Evolutionary conservation across 441 rosid species (phyloP), one percentile per base, ranked within the genome.

Genomic region (Aquilaria agallochum): DNA sequence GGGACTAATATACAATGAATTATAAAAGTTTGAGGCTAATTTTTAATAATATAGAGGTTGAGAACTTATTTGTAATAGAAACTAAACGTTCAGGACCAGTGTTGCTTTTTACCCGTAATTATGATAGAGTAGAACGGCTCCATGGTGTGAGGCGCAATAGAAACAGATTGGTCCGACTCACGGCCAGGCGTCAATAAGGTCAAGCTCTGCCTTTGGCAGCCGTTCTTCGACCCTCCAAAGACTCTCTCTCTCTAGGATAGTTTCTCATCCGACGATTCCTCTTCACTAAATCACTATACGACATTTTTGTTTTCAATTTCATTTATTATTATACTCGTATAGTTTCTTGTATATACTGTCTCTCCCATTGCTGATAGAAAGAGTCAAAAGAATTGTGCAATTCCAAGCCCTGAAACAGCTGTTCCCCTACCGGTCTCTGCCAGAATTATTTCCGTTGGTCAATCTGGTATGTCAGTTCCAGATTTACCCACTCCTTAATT

Each of bases 151-250:
- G 44, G 44, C 4, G 44, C 4, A 40, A 4, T 40, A 2, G 8
- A 40, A 40, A 9, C 4, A 4, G 5, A 4, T 3, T 6, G 5
- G 42, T 4, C 6, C 55, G 5, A 20, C 9, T 31, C 14, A 14
- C 9, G 1, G 55, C 14, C 9, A 62, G 51, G 71, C 76, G 83
- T 79, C 83, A 79, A 73, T 56, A 58, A 71, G 76, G 58, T 68
- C 60, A 65, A 71, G 72, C 71, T 58, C 49, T 51, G 62, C 59
- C 58, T 66, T 59, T 49, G 67, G 54, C 63, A 66, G 42, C 64
- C 58, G 50, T 63, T 53, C 20, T 61, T 44, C 49, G 34, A 48
- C 65, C 67, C 63, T 65, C 5, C 47, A 14, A 57, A 55, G 42
- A 58, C 75, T 57, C 64, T 32, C n/a, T 20, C n/a, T 14, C 20